Base-by-base conservation (phyloP, 2,329 filamentous ascomycete species). In the Fusarium clavum region DNA sequence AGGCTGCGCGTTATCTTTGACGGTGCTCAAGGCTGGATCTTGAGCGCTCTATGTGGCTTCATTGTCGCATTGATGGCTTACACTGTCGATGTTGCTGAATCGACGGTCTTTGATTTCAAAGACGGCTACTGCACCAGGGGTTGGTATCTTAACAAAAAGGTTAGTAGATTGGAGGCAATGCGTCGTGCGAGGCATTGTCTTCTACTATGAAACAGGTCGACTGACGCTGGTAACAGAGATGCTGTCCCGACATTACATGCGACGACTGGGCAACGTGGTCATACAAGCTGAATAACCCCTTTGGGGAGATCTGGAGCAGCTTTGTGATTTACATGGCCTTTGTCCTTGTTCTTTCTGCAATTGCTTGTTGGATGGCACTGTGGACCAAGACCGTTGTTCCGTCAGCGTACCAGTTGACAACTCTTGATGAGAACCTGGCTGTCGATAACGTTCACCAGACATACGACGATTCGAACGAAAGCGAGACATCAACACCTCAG, bases 381-480 rank as follows among this genome's bases (percentile, higher is more conserved):
- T 90, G 90, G 30, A 98, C 96, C n/a, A 97, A 97, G 81, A 98
- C 95, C 0, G 91, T 96, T 9, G 93, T 98, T 3, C 94, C 95
- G 1, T 97, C 94, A 2, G 91, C 93, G 2, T 92, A 97, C 71
- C 92, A 92, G 1, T 87, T 98, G 63, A 89, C 93, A 1, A 98
- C 95, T 0, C 84, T 98, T 20, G 96, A 98, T 78, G 96, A 98
- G 80, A 97, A 99, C 73, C 85, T 99, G 2, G 94, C 88, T 3
- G 94, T 94, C 11, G 86, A 89, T 40, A 76, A 83, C 61, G 77
- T 77, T 48, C 74, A 81, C 4, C 77, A 78, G 4, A 74, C 77
- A 1, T 73, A 77, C 3, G 79, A 81, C 12, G 83, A 87, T 43
- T 78, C 81, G 3, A 72, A 79, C 25, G 80, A 76, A 63, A 84